Evolutionary conservation across 73 alveolate species (phyloP).

Genomic region (Uronychia binucleata): DNA sequence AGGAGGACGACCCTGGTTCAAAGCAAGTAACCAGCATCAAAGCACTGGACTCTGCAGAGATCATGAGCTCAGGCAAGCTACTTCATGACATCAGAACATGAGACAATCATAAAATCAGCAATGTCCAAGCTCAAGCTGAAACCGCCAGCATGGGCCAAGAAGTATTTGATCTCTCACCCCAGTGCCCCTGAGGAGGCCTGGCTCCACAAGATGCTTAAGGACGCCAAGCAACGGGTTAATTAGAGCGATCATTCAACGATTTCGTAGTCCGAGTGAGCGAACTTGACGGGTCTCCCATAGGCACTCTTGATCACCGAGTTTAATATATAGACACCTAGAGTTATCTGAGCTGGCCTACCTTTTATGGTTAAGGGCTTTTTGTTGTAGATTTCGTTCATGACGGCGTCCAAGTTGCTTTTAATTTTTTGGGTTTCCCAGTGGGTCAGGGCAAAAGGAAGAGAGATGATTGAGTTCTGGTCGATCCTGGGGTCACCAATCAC

Average conservation of each 20-base stretch:
- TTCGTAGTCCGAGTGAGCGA: not conserved
- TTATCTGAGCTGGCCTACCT: conserved; percentile 29
- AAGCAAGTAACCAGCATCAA: not conserved
- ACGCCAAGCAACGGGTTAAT: not conserved
- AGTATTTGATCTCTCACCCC: not conserved
- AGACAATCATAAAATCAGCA: conserved; percentile 5
- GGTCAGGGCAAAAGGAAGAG: conserved; percentile 64
- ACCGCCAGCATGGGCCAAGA: conserved; percentile 28
- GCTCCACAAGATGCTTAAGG: not conserved
- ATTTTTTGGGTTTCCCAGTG: conserved; percentile 55
- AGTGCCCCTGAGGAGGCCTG: conserved; percentile 10
- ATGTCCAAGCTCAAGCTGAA: conserved; percentile 15
- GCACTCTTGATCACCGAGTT: not conserved
- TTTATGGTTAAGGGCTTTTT: conserved; percentile 68
- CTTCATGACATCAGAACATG: not conserved
- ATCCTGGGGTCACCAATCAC: conserved; percentile 4
- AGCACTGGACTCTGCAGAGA: not conserved
- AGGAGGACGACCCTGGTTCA: not conserved
- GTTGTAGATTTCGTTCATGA: conserved; percentile 36
- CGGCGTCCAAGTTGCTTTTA: conserved; percentile 50
- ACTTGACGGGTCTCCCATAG: not conserved
- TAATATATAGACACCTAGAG: conserved; percentile 25
- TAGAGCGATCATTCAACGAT: not conserved
- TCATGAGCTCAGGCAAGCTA: not conserved
- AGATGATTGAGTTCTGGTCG: conserved; percentile 50